Conservation (phyloP, 2,329 filamentous ascomycete genomes). For the Orbilia quercus region DNA sequence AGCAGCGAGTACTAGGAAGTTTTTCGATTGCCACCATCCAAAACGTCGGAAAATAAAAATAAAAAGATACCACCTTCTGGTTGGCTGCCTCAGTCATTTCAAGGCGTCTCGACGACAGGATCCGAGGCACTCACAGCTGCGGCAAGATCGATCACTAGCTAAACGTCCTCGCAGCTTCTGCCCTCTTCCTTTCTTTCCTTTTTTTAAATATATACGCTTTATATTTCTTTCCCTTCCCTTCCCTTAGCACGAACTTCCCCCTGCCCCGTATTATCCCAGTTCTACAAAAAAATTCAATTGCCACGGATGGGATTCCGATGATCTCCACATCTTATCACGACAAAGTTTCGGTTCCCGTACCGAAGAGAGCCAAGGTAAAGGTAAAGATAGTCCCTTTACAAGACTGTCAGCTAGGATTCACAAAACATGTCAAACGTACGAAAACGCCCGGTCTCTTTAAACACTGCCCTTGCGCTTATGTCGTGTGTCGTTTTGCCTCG, state of each 20-base stretch:
- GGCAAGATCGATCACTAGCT: slow-evolving; percentile 29
- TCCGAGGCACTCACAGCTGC: slow-evolving; percentile 10
- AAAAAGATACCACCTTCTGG: slow-evolving; percentile 23
- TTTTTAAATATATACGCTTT: no score
- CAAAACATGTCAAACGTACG: slow-evolving; percentile 52
- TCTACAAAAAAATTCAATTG: slow-evolving; percentile 14
- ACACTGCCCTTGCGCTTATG: slow-evolving; percentile 5
- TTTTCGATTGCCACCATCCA: slow-evolving; percentile 26
- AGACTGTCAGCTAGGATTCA: slow-evolving; percentile 45
- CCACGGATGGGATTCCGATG: slow-evolving; percentile 56
- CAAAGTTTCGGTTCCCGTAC: slow-evolving; percentile 51
- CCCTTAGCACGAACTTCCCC: not conserved
- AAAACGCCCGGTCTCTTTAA: not conserved
- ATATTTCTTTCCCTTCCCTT: not conserved
- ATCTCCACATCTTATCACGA: slow-evolving; percentile 55
- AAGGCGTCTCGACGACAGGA: slow-evolving; percentile 13
- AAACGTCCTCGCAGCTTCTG: slow-evolving; percentile 1
- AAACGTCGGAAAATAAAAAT: slow-evolving; percentile 26
- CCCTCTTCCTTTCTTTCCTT: slow-evolving; percentile 12
- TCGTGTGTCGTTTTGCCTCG: slow-evolving; percentile 24
- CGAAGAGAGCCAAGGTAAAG: slow-evolving; percentile 54
- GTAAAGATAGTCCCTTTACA: slow-evolving; percentile 41
- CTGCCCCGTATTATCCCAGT: slow-evolving; percentile 7
- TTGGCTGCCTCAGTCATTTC: slow-evolving; percentile 29
- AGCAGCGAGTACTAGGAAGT: slow-evolving; percentile 27